Percentiles rank a stretch among this genome's conserved stretches.
Conservation (phyloP, 176 grass and related monocot species). For the Triticum dicoccoides region DNA sequence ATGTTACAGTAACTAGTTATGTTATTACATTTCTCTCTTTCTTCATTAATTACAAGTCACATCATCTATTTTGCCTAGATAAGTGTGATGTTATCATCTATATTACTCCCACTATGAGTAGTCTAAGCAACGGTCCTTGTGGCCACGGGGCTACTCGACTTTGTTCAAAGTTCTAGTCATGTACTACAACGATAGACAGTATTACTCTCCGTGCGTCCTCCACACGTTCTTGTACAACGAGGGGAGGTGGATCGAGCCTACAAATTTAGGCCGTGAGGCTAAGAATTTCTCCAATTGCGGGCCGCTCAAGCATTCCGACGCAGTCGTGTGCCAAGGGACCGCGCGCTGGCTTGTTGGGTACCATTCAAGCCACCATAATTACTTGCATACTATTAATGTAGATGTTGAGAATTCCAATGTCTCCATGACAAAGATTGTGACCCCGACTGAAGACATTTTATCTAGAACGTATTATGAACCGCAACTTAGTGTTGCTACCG, state of each 20-base stretch:
- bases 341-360: background rate
- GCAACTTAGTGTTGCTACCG: background rate
- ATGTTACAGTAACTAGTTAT: no score
- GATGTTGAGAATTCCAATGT: background rate
- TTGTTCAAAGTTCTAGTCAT: background rate
- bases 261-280: background rate
- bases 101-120: no score
- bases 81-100: no score
- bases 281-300: background rate
- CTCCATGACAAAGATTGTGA: background rate
- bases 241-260: background rate
- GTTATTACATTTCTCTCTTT: no score
- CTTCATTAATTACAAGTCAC: no score
- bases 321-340: background rate
- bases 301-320: background rate
- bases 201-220: background rate
- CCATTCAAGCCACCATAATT: background rate
- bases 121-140: background rate
- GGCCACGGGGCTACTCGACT: background rate
- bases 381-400: background rate
- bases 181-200: background rate
- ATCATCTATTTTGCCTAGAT: no score
- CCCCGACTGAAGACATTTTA: background rate
- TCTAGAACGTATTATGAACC: background rate
- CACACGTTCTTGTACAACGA: background rate